A percentile compares a stretch with the other conserved stretches of the same genome.
Evolutionary conservation across 2,329 filamentous ascomycete genomes (phyloP).

Genomic region (Westerdykella aurantiaca): DNA sequence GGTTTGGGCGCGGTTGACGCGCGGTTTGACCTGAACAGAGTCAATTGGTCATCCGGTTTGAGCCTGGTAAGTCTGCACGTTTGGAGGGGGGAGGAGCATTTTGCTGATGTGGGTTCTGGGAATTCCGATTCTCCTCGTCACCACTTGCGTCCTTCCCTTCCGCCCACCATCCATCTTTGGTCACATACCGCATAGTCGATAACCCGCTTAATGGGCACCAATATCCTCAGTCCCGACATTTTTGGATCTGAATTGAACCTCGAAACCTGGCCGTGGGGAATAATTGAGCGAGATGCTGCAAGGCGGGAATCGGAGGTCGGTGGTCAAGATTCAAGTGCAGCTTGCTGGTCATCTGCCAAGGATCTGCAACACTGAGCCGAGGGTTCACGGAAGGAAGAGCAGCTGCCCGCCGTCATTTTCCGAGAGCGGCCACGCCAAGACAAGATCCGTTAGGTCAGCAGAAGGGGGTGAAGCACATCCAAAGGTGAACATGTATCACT

Average conservation of each 20-base stretch:
- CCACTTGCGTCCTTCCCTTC: background rate
- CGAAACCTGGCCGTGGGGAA: background rate
- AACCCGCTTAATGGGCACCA: constrained; percentile 53
- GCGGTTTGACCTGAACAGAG: constrained; percentile 56
- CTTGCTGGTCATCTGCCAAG: background rate
- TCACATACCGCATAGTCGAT: constrained; percentile 52
- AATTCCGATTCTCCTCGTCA: background rate
- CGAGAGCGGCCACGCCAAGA: background rate
- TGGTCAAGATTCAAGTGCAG: background rate
- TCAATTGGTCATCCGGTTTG: constrained; percentile 2
- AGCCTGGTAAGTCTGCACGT: background rate
- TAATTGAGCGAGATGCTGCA: background rate
- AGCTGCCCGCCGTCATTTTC: background rate
- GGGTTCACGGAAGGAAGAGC: background rate
- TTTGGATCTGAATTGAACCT: constrained; percentile 5
- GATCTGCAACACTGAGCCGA: background rate
- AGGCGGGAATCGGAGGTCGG: background rate
- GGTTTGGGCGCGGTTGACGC: constrained; percentile 67
- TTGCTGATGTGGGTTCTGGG: background rate
- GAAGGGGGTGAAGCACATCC: too few relatives aligned
- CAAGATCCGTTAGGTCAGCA: too few relatives aligned
- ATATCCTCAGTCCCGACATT: constrained; percentile 48
- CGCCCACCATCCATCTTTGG: background rate
- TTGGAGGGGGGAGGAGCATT: background rate
- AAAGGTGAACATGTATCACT: too few relatives aligned